Conservation (phyloP, 164 flowering plant species). For the Taxillus chinensis region DNA sequence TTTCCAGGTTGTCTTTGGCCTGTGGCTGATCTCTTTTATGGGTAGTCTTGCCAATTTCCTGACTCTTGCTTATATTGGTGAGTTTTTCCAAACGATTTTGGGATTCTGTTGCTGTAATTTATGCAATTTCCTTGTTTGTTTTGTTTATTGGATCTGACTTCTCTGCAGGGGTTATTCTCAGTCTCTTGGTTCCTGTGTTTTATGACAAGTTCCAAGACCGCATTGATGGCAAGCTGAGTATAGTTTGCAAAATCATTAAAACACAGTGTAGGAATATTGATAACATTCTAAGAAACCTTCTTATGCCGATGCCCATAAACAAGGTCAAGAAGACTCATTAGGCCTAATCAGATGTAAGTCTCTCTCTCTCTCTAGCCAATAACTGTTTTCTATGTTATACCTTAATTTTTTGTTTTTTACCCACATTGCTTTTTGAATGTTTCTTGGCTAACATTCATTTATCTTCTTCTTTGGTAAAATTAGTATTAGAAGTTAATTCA, state of each 20-base stretch:
- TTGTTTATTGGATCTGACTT: neutral
- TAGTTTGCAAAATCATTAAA: conserved; percentile 21
- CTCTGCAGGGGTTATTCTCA: conserved; percentile 53
- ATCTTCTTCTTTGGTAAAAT: neutral
- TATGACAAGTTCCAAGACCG: conserved; percentile 67
- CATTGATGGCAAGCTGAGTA: conserved; percentile 50
- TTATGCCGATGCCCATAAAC: conserved; percentile 18
- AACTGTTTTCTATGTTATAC: too few relatives aligned
- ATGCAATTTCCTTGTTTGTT: neutral
- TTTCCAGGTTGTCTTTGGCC: conserved; percentile 44
- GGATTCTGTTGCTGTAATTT: neutral
- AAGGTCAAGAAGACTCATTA: conserved; percentile 53
- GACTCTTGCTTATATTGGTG: conserved; percentile 67
- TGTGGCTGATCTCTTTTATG: conserved; percentile 57
- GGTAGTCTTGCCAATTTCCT: conserved; percentile 74
- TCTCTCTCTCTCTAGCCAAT: neutral
- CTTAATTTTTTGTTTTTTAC: neutral
- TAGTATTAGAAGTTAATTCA: neutral
- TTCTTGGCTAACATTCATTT: neutral
- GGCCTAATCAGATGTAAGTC: conserved; percentile 3
- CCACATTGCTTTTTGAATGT: too few relatives aligned
- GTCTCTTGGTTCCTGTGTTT: conserved; percentile 53
- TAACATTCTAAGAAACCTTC: conserved; percentile 30
- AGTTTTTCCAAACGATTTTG: conserved; percentile 15
- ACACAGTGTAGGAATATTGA: conserved; percentile 47